A percentile compares a stretch with the other conserved stretches of the same genome.
Evolutionary conservation across 2,329 filamentous ascomycete species (phyloP).

Genomic region (Aspergillus tamarii): DNA sequence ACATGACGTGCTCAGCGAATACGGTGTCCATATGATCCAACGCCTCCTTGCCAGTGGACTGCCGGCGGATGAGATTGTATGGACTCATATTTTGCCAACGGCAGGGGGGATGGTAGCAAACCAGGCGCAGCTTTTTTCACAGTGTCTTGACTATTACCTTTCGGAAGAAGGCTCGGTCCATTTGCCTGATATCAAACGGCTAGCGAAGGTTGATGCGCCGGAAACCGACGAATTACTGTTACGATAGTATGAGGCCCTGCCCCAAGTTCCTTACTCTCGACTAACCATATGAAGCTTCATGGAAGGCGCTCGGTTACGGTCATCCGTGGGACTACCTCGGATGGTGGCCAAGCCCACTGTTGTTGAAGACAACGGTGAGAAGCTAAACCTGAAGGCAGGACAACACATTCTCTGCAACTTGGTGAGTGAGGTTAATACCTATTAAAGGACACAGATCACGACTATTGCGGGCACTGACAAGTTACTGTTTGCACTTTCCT

Average conservation of each 20-base stretch:
- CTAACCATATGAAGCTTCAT: conserved; percentile 37
- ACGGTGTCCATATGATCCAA: conserved; percentile 60
- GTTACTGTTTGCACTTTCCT: conserved; percentile 1
- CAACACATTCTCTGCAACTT: conserved; percentile 41
- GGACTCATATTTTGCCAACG: conserved; percentile 61
- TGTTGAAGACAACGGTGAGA: conserved; percentile 39
- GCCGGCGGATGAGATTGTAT: conserved; percentile 55
- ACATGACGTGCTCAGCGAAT: conserved; percentile 51
- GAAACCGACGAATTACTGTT: conserved; percentile 53
- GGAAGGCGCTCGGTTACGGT: conserved; percentile 44
- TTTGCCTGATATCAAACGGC: conserved; percentile 51
- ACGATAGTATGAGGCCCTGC: conserved; percentile 48
- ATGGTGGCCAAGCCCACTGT: conserved; percentile 36
- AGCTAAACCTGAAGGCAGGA: conserved; percentile 38
- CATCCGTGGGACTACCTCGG: conserved; percentile 42
- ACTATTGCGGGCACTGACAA: not conserved
- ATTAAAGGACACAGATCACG: not conserved
- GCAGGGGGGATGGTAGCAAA: conserved; percentile 60
- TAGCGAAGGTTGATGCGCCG: conserved; percentile 50
- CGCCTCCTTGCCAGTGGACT: conserved; percentile 53
- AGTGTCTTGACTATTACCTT: conserved; percentile 62
- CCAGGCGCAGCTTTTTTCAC: conserved; percentile 61
- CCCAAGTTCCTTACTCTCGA: not conserved
- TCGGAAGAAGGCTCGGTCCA: conserved; percentile 52
- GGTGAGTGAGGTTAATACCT: conserved; percentile 28